Evolutionary conservation across 2,329 filamentous ascomycete genomes (phyloP), one percentile per base, ranked within the genome.

Genomic region (Xylariales sp.): DNA sequence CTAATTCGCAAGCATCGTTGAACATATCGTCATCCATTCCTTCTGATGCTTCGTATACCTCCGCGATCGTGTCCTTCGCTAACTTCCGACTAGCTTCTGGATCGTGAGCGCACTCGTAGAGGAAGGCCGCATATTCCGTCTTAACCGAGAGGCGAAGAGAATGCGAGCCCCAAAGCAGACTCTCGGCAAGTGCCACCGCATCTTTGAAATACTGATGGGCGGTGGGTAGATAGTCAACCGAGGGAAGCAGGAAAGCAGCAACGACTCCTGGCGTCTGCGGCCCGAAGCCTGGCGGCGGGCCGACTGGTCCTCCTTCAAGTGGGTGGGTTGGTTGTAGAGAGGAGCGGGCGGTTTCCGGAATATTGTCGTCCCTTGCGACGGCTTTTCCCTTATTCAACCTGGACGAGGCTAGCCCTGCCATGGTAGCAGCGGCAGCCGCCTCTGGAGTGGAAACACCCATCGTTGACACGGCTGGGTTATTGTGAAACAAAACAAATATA

Each of bases 21-120:
- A 96, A 98, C 70, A 93, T 94, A 49, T 94, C 88, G 54, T 97
- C 90, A 42, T 94, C 88, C 80, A 97, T 91, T 15, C 87, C 88
- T 60, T 96, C 90, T 37, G 85, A 81, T 2, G 89, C 88, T 40
- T 89, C 85, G 56, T 96, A 96, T 1, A 96, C 91, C 51, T 95
- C 88, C 29, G 85, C 76, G 43, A 97, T 93, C 4, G 90, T 88
- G 25, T 82, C 75, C 52, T 87, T 84, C 10, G 93, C 91, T 12
- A 96, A 62, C 38, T 77, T 76, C 21, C 90, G 76, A 36, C 88
- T 89, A 24, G 72, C 79, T 16, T 90, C 82, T 32, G 77, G 71
- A 51, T 97, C 89, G 56, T 93, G 88, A 3, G 88, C 73, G 54
- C 91, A 97, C 56, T 97, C 93, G 68, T 91, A 96, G 1, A 96